Conservation (phyloP, 2,329 filamentous ascomycete genomes). For the Parascedosporium putredinis region DNA sequence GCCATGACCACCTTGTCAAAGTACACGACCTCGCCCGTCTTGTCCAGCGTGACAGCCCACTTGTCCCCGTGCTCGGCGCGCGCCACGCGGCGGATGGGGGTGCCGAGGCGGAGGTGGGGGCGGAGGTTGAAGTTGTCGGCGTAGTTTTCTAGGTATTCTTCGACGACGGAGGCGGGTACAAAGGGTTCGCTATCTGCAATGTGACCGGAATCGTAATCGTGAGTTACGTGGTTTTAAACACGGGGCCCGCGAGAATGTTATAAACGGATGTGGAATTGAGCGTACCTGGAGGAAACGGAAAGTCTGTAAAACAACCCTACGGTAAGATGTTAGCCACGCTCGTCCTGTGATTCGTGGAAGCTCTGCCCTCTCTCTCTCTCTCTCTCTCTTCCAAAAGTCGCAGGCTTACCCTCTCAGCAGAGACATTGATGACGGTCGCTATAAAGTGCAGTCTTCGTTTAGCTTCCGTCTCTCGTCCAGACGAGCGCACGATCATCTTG, state of each 20-base stretch:
- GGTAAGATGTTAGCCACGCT: neutral
- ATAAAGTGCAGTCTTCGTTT: neutral
- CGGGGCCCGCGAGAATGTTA: too few species aligned
- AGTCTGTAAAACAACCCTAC: slow-evolving; percentile 25
- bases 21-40: slow-evolving; percentile 10
- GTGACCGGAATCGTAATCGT: too few species aligned
- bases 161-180: slow-evolving; percentile 16
- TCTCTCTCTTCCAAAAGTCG: too few species aligned
- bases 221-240: too few species aligned
- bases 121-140: slow-evolving; percentile 21
- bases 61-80: slow-evolving; percentile 13
- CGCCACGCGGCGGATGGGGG: slow-evolving; percentile 13
- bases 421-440: neutral
- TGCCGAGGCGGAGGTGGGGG: slow-evolving; percentile 16
- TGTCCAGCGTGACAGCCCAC: slow-evolving; percentile 20
- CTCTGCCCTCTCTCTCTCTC: too few species aligned
- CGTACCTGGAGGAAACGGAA: slow-evolving; percentile 18
- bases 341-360: neutral
- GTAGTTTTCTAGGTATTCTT: slow-evolving; percentile 23
- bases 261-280: too few species aligned
- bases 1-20: slow-evolving; percentile 29
- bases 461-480: neutral
- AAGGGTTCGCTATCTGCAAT: slow-evolving; percentile 15
- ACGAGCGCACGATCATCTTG: neutral
- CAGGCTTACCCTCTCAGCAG: neutral